Conservation (phyloP, 495 filamentous ascomycete genomes). For the Annulohypoxylon bovei region DNA sequence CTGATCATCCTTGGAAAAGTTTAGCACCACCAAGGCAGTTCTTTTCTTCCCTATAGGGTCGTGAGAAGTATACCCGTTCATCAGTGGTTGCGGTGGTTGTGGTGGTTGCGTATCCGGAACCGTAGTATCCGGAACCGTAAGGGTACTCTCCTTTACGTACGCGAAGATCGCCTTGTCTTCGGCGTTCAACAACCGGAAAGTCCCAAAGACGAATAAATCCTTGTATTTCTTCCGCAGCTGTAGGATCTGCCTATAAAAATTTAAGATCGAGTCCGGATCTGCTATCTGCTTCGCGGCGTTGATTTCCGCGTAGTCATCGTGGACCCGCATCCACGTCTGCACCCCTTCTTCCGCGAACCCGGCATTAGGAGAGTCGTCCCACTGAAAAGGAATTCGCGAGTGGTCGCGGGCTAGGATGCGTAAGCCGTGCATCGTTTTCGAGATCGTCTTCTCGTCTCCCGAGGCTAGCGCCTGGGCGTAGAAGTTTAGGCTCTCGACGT, state of each 20-base stretch:
- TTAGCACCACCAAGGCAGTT: conserved; percentile 43
- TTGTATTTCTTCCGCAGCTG: conserved; percentile 52
- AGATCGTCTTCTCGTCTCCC: conserved; percentile 55
- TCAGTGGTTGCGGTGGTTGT: background rate
- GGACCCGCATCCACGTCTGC: conserved; percentile 68
- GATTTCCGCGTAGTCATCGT: conserved; percentile 61
- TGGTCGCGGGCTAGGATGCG: conserved; percentile 66
- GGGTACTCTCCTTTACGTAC: conserved; percentile 50
- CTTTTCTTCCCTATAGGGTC: conserved; percentile 9
- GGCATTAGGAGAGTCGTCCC: conserved; percentile 59
- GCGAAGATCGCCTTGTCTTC: conserved; percentile 55
- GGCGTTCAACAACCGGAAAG: conserved; percentile 54
- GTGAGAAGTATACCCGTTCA: background rate
- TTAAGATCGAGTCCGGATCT: conserved; percentile 52
- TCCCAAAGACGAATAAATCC: conserved; percentile 58
- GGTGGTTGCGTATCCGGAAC: conserved; percentile 19
- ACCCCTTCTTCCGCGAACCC: conserved; percentile 58
- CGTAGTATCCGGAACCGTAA: background rate
- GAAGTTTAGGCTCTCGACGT: conserved; percentile 75
- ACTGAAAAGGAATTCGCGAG: conserved; percentile 69
- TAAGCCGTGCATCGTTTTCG: conserved; percentile 65
- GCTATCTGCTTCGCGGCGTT: conserved; percentile 61
- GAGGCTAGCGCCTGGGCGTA: conserved; percentile 57
- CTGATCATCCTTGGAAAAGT: conserved; percentile 38
- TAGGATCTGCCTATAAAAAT: conserved; percentile 60